Conservation (phyloP, 768 basidiomycete genomes). For the Mycena epipterygia region DNA sequence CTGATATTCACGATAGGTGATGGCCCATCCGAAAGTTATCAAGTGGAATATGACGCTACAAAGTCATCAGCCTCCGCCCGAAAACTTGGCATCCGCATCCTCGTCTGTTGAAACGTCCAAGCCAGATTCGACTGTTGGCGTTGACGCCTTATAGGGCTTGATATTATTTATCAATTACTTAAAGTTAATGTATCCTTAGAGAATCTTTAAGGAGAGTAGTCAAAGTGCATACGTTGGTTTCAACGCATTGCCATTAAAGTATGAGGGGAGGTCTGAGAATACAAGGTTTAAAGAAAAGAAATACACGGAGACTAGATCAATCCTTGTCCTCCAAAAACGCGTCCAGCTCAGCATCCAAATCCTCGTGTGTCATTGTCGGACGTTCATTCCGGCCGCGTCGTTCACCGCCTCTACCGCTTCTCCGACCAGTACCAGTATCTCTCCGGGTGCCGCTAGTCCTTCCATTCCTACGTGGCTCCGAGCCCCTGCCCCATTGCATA, state of each 20-base stretch:
- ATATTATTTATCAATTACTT: not conserved
- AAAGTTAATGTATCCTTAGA: constrained; percentile 4
- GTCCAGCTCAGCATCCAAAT: constrained; percentile 87
- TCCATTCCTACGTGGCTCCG: constrained; percentile 24
- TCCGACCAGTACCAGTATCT: constrained; percentile 41
- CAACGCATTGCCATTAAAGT: not conserved
- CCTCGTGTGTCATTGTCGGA: constrained; percentile 72
- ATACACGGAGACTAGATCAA: constrained; percentile 36
- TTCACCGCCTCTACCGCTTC: constrained; percentile 47
- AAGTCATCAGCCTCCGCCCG: not conserved
- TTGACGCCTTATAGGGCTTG: not conserved
- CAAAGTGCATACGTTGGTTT: no score
- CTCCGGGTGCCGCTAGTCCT: constrained; percentile 29
- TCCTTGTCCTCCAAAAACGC: constrained; percentile 75
- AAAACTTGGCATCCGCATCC: not conserved
- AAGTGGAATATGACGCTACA: constrained; percentile 57
- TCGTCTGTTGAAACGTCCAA: not conserved
- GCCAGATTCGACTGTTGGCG: not conserved
- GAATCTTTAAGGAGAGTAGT: no score
- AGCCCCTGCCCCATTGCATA: constrained; percentile 25
- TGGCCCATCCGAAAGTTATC: constrained; percentile 68
- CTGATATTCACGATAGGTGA: constrained; percentile 51
- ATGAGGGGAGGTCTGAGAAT: constrained; percentile 23
- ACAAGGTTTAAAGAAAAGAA: constrained; percentile 16
- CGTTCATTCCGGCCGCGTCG: constrained; percentile 53